Percentiles rank a stretch among this genome's conserved stretches.
Evolutionary conservation across 2,329 filamentous ascomycete genomes (phyloP).

Genomic region (Talaromyces sp.): DNA sequence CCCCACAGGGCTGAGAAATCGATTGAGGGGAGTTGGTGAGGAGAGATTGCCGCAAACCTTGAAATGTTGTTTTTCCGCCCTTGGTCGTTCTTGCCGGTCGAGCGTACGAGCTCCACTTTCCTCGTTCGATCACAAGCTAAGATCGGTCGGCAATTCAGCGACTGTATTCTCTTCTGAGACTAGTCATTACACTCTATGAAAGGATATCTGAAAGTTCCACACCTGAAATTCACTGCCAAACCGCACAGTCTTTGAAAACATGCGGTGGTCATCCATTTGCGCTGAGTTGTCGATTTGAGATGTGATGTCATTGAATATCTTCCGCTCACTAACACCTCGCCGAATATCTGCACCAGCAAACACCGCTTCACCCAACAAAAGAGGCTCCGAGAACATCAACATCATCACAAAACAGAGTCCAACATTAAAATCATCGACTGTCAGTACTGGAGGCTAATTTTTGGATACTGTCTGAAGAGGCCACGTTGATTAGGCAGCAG

Average conservation of each 20-base stretch:
- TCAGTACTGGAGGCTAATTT: background rate
- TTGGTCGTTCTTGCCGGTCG: background rate
- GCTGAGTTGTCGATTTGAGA: background rate
- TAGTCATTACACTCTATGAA: background rate
- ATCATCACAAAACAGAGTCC: background rate
- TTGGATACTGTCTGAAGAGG: background rate
- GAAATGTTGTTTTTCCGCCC: background rate
- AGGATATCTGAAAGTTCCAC: background rate
- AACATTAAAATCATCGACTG: background rate
- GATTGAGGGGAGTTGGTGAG: background rate
- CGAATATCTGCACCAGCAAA: background rate
- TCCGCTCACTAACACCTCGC: background rate
- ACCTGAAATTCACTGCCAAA: background rate
- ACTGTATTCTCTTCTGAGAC: background rate
- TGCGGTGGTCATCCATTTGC: background rate
- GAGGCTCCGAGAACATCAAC: background rate
- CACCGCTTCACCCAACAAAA: background rate
- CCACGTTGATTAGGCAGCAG: background rate
- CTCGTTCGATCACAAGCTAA: no score
- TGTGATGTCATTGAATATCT: background rate
- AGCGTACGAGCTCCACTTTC: conserved; percentile 1
- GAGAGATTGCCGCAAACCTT: background rate
- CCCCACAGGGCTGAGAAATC: conserved; percentile 1
- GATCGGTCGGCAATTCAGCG: background rate
- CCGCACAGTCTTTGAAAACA: background rate